Evolutionary conservation across 257 asterid species (phyloP).

Genomic region (Mentha longifolia): DNA sequence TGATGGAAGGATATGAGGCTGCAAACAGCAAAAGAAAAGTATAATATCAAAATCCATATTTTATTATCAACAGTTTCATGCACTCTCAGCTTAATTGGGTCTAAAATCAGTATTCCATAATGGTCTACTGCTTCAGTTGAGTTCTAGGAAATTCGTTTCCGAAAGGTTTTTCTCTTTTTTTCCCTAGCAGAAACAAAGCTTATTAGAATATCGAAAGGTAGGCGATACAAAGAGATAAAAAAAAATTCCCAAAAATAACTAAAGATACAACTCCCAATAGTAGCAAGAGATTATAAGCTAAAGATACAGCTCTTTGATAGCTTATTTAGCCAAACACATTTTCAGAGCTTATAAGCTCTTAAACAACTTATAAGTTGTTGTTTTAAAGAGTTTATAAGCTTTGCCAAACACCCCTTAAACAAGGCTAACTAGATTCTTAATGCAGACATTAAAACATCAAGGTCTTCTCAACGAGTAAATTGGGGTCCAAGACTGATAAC

Average conservation of each 20-base stretch:
- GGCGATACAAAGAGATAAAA: background rate
- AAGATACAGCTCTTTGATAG: too few species aligned
- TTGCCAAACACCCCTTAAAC: too few species aligned
- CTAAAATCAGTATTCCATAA: background rate
- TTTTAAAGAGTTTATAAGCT: too few species aligned
- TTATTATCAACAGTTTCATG: too few species aligned
- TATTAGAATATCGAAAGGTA: too few species aligned
- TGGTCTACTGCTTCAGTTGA: background rate
- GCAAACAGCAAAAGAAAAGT: background rate
- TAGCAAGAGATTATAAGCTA: background rate
- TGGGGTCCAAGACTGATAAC: constrained; percentile 5
- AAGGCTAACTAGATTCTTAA: constrained; percentile 10
- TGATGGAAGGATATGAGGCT: constrained; percentile 6
- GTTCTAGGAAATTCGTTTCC: background rate
- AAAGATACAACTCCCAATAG: background rate
- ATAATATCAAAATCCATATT: too few species aligned
- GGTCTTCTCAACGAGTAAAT: constrained; percentile 4
- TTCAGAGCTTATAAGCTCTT: too few species aligned
- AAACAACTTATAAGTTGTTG: too few species aligned
- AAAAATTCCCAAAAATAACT: background rate
- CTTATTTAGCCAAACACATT: too few species aligned
- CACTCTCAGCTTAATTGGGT: too few species aligned
- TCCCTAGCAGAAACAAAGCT: background rate
- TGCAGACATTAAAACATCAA: constrained; percentile 20
- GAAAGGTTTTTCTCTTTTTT: too few species aligned